phyloP scores from a whole-genome alignment of 257 asterid genomes.

The Nicotiana attenuata region DNA sequence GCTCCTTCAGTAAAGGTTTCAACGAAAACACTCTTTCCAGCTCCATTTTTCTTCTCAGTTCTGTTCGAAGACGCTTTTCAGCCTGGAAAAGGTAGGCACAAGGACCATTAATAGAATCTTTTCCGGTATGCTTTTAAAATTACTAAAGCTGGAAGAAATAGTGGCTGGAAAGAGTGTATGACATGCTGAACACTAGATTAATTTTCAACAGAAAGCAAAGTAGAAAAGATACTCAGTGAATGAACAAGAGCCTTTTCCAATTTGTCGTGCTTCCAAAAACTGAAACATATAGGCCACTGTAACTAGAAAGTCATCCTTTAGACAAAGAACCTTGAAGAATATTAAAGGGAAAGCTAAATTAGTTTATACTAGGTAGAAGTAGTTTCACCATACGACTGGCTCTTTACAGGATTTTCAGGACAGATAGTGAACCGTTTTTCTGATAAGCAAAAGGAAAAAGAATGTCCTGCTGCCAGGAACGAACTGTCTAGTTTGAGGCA shows the following conservation, averaged over 20 bases:
- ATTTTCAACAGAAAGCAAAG: background rate
- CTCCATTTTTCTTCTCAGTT: slow-evolving; percentile 74
- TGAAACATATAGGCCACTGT: background rate
- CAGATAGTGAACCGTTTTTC: background rate
- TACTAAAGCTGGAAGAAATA: background rate
- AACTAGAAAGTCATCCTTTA: background rate
- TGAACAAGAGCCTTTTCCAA: background rate
- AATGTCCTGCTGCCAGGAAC: background rate
- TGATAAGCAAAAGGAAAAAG: background rate
- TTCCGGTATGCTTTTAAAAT: background rate
- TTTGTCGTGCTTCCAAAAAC: background rate
- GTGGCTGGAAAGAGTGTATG: background rate
- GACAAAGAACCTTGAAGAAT: background rate
- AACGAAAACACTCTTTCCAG: slow-evolving; percentile 63
- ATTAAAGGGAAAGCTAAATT: background rate
- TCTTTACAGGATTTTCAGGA: background rate
- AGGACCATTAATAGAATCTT: slow-evolving; percentile 11
- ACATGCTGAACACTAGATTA: slow-evolving; percentile 2
- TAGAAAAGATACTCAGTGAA: background rate
- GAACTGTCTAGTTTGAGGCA: background rate
- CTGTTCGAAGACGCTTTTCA: slow-evolving; percentile 72
- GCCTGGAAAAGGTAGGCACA: slow-evolving; percentile 40
- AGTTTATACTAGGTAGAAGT: background rate
- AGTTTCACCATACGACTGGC: background rate
- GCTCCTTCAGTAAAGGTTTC: slow-evolving; percentile 70